Conservation (phyloP, 192 early-diverging fungal genomes). For the Dispira simplex region DNA sequence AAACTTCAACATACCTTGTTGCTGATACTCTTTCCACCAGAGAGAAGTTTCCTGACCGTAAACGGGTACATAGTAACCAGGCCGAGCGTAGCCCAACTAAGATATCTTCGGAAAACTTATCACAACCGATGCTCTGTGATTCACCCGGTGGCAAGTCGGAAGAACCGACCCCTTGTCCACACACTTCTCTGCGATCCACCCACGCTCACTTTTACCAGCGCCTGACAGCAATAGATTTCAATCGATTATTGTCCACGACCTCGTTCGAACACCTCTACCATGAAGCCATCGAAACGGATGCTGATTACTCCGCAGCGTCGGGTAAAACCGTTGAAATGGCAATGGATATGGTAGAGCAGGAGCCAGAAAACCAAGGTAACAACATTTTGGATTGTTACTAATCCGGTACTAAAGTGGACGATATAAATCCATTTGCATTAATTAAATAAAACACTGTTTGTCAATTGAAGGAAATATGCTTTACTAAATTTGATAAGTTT, state of each 20-base stretch:
- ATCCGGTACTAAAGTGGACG: background rate
- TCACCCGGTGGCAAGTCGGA: background rate
- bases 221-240: background rate
- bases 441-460: no score
- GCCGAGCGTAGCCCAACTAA: background rate
- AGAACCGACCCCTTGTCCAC: background rate
- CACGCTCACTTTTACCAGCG: background rate
- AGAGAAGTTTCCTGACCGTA: background rate
- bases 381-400: constrained; percentile 9
- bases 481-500: no score
- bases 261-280: constrained; percentile 7
- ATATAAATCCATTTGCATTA: no score
- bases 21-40: background rate
- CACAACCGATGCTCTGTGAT: background rate
- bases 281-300: background rate
- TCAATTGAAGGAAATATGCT: no score
- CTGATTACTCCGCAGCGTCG: background rate
- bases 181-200: background rate
- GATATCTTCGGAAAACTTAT: background rate
- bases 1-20: background rate
- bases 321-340: background rate
- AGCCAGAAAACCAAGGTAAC: background rate
- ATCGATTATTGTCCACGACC: background rate
- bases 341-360: constrained; percentile 1
- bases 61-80: background rate